These are phyloP conservation scores for Gillenia trifoliata DNA, from an alignment of 306 rosid species.

Conservation along the genomic window DNA sequence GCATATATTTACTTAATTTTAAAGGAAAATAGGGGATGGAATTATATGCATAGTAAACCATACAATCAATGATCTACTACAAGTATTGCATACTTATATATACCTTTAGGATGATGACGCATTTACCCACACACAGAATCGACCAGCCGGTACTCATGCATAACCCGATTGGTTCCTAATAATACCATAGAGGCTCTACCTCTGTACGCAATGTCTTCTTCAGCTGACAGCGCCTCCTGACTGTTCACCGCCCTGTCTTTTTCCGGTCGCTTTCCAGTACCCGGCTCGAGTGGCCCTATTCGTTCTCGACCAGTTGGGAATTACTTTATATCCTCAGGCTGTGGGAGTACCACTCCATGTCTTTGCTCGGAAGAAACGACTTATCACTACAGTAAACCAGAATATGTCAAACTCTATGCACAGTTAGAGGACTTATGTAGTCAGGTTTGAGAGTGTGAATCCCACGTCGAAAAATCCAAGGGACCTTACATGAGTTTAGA, in stretches of 20 bases:
- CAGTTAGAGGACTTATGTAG: background rate
- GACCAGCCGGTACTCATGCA: conserved; percentile 86
- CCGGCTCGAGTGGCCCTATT: conserved; percentile 86
- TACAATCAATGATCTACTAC: background rate
- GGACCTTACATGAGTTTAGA: no score
- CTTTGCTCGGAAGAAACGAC: conserved; percentile 84
- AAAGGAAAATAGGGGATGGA: no score
- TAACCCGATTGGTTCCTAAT: conserved; percentile 95
- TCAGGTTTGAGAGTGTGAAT: background rate
- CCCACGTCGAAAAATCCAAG: background rate
- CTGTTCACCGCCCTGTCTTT: conserved; percentile 76
- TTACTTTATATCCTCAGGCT: conserved; percentile 92
- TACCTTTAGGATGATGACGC: conserved; percentile 72
- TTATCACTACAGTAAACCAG: conserved; percentile 45
- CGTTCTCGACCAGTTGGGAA: conserved; percentile 97
- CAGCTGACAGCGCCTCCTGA: conserved; percentile 66
- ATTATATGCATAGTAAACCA: background rate
- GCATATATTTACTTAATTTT: no score
- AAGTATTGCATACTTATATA: background rate
- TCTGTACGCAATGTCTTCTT: conserved; percentile 82
- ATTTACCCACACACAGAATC: conserved; percentile 41
- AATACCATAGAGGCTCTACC: conserved; percentile 90
- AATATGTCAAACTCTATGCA: background rate
- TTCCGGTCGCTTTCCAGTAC: conserved; percentile 96
- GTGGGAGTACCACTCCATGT: conserved; percentile 95